These are phyloP conservation scores for Eremochloa ophiuroides DNA, from an alignment of 176 grass and related monocot genomes.

Conservation along the genomic window DNA sequence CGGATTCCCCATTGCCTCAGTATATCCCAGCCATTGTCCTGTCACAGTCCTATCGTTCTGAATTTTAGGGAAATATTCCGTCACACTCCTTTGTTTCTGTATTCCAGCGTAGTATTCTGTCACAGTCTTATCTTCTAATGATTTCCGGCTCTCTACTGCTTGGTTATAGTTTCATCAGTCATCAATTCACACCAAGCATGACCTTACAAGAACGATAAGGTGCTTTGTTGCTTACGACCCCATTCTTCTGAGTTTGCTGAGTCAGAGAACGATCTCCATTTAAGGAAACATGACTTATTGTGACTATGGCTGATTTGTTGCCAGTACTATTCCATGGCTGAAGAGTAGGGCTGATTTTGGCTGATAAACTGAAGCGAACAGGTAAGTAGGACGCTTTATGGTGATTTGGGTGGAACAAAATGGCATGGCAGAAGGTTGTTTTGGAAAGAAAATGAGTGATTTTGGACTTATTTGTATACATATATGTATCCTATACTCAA, in stretches of 20 bases:
- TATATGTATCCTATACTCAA: not conserved
- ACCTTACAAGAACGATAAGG: not conserved
- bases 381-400: not conserved
- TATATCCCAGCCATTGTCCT: not conserved
- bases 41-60: not conserved
- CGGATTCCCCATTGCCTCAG: not conserved
- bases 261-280: not conserved
- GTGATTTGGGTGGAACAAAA: not conserved
- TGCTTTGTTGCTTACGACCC: not conserved
- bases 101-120: not conserved
- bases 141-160: not conserved
- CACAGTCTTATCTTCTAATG: slow-evolving; percentile 3
- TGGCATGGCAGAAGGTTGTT: not conserved
- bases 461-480: not conserved
- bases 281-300: not conserved
- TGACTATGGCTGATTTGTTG: too few species aligned
- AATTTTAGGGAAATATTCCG: not conserved
- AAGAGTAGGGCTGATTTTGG: too few species aligned
- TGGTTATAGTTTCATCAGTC: not conserved
- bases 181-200: not conserved
- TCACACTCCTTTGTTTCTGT: too few species aligned
- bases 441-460: not conserved
- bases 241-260: not conserved
- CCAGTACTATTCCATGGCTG: too few species aligned
- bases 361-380: too few species aligned